phyloP scores from a whole-genome alignment of 257 asterid species.

The Solanum commersonii region DNA sequence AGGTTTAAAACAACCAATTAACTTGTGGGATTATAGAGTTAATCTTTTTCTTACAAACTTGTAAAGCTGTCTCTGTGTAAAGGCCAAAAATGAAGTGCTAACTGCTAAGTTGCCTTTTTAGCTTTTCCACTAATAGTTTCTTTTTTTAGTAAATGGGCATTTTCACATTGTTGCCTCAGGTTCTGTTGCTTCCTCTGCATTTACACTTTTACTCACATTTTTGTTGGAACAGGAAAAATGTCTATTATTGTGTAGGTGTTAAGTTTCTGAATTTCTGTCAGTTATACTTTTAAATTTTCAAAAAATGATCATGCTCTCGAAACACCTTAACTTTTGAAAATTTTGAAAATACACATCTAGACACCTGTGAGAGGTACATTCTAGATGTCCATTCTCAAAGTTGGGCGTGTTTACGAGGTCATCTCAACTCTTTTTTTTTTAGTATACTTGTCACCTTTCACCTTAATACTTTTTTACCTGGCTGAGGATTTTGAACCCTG shows the following conservation, averaged over 20 bases:
- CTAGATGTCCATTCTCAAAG: too few relatives aligned
- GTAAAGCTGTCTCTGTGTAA: not conserved
- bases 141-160: not conserved
- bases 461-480: not conserved
- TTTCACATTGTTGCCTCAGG: not conserved
- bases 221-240: too few relatives aligned
- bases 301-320: not conserved
- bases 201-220: too few relatives aligned
- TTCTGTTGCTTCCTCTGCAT: not conserved
- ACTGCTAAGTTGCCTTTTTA: too few relatives aligned
- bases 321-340: not conserved
- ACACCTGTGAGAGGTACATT: too few relatives aligned
- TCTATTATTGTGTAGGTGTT: not conserved
- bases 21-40: not conserved
- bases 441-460: too few relatives aligned
- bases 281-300: not conserved
- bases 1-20: too few relatives aligned
- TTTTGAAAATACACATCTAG: not conserved
- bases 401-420: not conserved
- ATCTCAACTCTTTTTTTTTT: not conserved
- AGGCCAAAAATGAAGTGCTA: not conserved
- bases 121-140: too few relatives aligned
- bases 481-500: not conserved
- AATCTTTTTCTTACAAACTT: not conserved
- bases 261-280: not conserved